Evolutionary conservation across 2,329 filamentous ascomycete genomes (phyloP).

Genomic region (Iodosphaeria phyllophila): DNA sequence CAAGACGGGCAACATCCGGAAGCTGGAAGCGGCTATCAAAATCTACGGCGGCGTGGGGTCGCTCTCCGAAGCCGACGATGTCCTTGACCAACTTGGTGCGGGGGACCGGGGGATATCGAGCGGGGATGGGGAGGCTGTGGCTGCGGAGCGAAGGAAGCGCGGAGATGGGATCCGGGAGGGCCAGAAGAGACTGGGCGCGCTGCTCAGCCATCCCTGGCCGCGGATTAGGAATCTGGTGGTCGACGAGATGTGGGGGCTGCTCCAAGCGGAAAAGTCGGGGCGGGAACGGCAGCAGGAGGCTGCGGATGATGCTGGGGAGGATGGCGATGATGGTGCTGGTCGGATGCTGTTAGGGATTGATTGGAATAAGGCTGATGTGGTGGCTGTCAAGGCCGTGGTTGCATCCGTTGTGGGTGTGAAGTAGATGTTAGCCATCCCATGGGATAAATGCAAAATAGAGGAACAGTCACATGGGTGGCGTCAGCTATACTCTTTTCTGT

Average conservation of each 20-base stretch:
- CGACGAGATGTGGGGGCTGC: slow-evolving; percentile 38
- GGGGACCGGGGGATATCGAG: too few relatives aligned
- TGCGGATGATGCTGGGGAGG: too few relatives aligned
- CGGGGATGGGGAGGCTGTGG: background rate
- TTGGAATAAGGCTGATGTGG: slow-evolving; percentile 35
- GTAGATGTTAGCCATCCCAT: too few relatives aligned
- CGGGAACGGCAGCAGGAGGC: too few relatives aligned
- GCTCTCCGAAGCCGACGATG: slow-evolving; percentile 5
- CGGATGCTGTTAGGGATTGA: slow-evolving; percentile 29
- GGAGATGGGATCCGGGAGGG: slow-evolving; percentile 32
- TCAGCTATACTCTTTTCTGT: too few relatives aligned
- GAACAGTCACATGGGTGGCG: too few relatives aligned
- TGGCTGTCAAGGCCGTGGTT: slow-evolving; percentile 21
- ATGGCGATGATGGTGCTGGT: background rate
- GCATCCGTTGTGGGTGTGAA: too few relatives aligned
- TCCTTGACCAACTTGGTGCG: too few relatives aligned
- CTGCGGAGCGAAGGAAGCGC: slow-evolving; percentile 9
- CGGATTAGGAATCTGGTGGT: slow-evolving; percentile 42
- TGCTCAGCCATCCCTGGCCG: slow-evolving; percentile 72
- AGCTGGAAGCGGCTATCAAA: slow-evolving; percentile 62
- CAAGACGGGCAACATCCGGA: slow-evolving; percentile 65
- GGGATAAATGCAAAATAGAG: too few relatives aligned
- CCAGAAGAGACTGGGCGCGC: slow-evolving; percentile 47
- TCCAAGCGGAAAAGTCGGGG: slow-evolving; percentile 8
- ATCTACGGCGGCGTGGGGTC: slow-evolving; percentile 54